Percentiles rank a stretch among this genome's conserved stretches.
These are phyloP conservation scores for Helotiales sp. DNA, from an alignment of 2,329 filamentous ascomycete species.

Conservation along the genomic window DNA sequence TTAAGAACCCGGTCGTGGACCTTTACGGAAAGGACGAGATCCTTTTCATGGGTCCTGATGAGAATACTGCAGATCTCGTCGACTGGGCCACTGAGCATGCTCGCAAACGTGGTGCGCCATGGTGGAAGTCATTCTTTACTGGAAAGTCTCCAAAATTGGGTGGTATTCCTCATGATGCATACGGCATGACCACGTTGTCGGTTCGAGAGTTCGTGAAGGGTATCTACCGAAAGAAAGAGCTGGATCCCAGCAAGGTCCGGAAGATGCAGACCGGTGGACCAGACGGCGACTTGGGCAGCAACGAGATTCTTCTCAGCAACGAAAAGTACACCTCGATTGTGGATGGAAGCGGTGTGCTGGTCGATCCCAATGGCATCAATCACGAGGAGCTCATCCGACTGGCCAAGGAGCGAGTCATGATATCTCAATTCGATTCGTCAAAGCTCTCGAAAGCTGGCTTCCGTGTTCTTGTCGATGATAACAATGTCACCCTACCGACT, in stretches of 20 bases:
- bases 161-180: constrained; percentile 92
- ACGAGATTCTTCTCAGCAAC: constrained; percentile 93
- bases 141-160: constrained; percentile 96
- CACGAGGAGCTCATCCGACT: constrained; percentile 79
- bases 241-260: constrained; percentile 79
- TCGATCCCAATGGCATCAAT: constrained; percentile 88
- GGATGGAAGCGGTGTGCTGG: constrained; percentile 93
- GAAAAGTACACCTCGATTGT: constrained; percentile 95
- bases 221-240: constrained; percentile 92
- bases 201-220: constrained; percentile 95
- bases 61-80: constrained; percentile 96
- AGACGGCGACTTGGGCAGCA: constrained; percentile 94
- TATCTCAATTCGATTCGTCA: constrained; percentile 77
- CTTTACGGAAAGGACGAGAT: constrained; percentile 95
- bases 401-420: constrained; percentile 86
- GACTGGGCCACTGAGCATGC: constrained; percentile 99
- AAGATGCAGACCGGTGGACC: constrained; percentile 98
- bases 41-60: constrained; percentile 96
- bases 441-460: constrained; percentile 90
- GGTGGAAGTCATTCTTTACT: constrained; percentile 99
- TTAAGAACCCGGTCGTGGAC: constrained; percentile 98
- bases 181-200: constrained; percentile 97
- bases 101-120: constrained; percentile 80
- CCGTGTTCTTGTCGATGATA: constrained; percentile 88
- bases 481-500: constrained; percentile 79